phyloP scores from a whole-genome alignment of 2,329 filamentous ascomycete species.

The Penicillium olsonii region DNA sequence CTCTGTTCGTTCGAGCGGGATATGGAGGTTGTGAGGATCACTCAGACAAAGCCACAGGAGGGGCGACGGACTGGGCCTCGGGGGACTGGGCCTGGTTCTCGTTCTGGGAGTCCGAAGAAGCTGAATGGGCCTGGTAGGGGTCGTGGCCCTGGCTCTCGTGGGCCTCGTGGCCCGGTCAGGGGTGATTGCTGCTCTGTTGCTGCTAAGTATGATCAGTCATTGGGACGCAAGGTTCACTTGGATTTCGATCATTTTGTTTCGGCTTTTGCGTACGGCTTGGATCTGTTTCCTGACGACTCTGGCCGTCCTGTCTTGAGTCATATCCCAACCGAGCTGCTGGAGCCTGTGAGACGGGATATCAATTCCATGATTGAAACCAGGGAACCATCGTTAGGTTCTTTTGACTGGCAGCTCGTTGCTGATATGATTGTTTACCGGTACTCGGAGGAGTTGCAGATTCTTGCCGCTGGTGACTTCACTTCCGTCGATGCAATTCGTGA shows the following conservation, averaged over 20 bases:
- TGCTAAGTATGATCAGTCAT: conserved; percentile 3
- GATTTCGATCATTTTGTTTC: conserved; percentile 49
- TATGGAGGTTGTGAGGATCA: conserved; percentile 41
- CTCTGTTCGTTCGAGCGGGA: conserved; percentile 61
- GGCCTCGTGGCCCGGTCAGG: background rate
- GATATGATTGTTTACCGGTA: conserved; percentile 65
- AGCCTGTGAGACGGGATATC: conserved; percentile 44
- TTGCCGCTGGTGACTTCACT: conserved; percentile 19
- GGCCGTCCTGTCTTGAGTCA: conserved; percentile 39
- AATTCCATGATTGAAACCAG: conserved; percentile 37
- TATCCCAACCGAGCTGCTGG: conserved; percentile 27
- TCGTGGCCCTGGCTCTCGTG: conserved; percentile 13
- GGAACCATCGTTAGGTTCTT: conserved; percentile 22
- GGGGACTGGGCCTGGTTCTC: background rate
- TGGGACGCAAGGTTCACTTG: conserved; percentile 35
- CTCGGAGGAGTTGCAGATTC: conserved; percentile 49
- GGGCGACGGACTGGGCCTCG: background rate
- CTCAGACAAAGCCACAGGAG: conserved; percentile 21
- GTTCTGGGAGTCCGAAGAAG: background rate
- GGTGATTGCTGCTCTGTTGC: background rate
- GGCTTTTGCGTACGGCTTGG: conserved; percentile 43
- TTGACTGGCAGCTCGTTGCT: conserved; percentile 65
- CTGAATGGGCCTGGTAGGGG: background rate
- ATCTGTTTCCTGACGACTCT: conserved; percentile 38
- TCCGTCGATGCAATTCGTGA: conserved; percentile 11